Evolutionary conservation across 129 eudicot species (phyloP), one percentile per base, ranked within the genome.

Genomic region (Gnaphalium uliginosum): DNA sequence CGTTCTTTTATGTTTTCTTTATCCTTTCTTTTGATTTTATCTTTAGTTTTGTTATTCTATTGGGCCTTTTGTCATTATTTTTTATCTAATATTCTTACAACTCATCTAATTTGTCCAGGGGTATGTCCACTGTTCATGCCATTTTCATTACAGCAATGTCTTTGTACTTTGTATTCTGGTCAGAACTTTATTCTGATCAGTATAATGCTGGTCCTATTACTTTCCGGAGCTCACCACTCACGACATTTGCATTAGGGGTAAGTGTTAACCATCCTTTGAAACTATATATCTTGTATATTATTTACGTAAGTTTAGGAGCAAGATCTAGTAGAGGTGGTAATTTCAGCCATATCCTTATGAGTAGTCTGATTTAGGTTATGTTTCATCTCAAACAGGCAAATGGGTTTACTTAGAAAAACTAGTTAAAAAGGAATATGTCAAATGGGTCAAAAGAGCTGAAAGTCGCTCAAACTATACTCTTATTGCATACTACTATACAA

Each of bases 241-340:
- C 98, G 4, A 87, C 91, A 15, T 90, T 85, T 82, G 87, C 93
- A 2, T 84, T 94, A 81, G 98, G 97, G 71, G 98, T 94, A 78
- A 78, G 92, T 87, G 76, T 66, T 81, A 9, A 18, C 57, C 58
- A 32, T 68, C 33, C 78, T 64, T 48, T 72, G 5, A 43, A 37
- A 18, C 58, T 27, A 63, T 35, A 0, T 35, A 54, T 33, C 26
- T 73, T 14, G 68, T 46, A 14, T 46, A 41, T 74, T 25, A 35
- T 74, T 74, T 39, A 23, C 6, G 1, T 3, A 71, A 29, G 19
- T 5, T 59, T 37, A 60, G 24, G 15, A 25, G 5, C 26, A 25
- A 39, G n/a, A 6, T 71, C 41, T 4, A 21, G n/a, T 22, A 26
- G n/a, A 32, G 59, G n/a, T 39, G 25, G 4, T 9, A 5, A 48